Base-by-base conservation (phyloP, 169 alveolate species). In the Toxoplasma gondii region DNA sequence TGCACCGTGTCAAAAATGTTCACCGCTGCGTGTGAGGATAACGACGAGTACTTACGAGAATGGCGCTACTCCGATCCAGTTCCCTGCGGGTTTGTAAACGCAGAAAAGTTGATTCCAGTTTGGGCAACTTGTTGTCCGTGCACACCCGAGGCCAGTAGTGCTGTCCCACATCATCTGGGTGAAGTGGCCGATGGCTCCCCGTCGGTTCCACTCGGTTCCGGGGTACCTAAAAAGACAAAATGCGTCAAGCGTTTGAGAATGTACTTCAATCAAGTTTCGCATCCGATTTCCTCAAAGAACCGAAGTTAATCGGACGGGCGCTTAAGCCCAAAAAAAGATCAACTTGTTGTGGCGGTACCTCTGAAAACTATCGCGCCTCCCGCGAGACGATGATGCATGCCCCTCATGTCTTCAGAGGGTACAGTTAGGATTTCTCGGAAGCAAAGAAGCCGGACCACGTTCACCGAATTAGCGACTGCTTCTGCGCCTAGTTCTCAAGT, bases 41-140 rank as follows among this genome's bases (percentile, higher is more conserved):
- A 27, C 74, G 24, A 64, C 9, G n/a, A 27, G 74, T 64, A 31
- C 94, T 91, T 38, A 91, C 94, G 94, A 91, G 90, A 91, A 91
- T 24, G 94, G 94, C 41, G 88, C 64, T 24, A n/a, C 82, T 22
- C 90, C 90, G 27, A 34, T 27, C 69, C 64, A 91, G 82, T 91
- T 91, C n/a, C 94, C 94, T 27, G 58, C 29, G 22, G 94, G 94
- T n/a, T 36, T 43, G 94, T 91, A 91, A 67, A 74, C 67, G 58
- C 94, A 91, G 22, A 91, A 34, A 29, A 91, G 83, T 27, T 74
- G 49, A 27, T 69, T 38, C 54, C 90, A 41, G 45, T 41, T 41
- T 44, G 58, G 49, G 31, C 94, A 70, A 12, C 82, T 53, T 16
- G 39, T 34, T n/a, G 94, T 49, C 45, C 93, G 87, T 31, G 94